Evolutionary conservation across 2,329 filamentous ascomycete genomes (phyloP), one percentile per base, ranked within the genome.

Genomic region (Penicillium sp.): DNA sequence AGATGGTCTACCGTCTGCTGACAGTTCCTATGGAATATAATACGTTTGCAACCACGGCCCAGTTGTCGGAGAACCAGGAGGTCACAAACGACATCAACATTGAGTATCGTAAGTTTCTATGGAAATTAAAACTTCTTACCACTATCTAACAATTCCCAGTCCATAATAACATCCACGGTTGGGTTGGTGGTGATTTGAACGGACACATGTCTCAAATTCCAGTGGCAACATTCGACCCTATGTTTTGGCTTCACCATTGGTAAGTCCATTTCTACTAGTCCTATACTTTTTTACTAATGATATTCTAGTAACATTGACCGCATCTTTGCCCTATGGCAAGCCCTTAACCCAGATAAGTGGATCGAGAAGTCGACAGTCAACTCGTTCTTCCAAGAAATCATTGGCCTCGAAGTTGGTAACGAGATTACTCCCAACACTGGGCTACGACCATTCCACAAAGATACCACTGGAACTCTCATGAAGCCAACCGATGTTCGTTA

Each of bases 191-290:
- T 51, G 71, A 74, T 56, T 79, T 81, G 35, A 58, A 53, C 37
- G 87, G 88, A 2, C 87, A 90, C 64, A 88, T 89, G 83, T 83
- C 82, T 41, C 88, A 84, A 69, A 84, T 86, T 29, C 84, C 86
- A n/a, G 87, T 89, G 58, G 89, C 89, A 1, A 83, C 88, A 0
- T 94, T 91, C 68, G 90, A 95, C 67, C 90, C 90, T 0, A 75
- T 90, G 6, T 92, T 92, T 72, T 89, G 88, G 73, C 73, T 93
- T 8, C 89, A 92, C 65, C 89, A 93, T 64, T 67, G 71, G 75
- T 77, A 22, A 22, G 4, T 40, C 14, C 1, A 22, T 6, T 6
- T 14, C 18, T 4, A 22, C 1, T 5, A 2, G 9, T 12, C 2
- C 2, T n/a, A 22, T 22, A 14, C 4, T 6, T 18, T 2, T 6